A percentile compares a stretch with the other conserved stretches of the same genome.
Conservation (phyloP, 1,284 basidiomycete genomes). For the Blastosporella zonata region DNA sequence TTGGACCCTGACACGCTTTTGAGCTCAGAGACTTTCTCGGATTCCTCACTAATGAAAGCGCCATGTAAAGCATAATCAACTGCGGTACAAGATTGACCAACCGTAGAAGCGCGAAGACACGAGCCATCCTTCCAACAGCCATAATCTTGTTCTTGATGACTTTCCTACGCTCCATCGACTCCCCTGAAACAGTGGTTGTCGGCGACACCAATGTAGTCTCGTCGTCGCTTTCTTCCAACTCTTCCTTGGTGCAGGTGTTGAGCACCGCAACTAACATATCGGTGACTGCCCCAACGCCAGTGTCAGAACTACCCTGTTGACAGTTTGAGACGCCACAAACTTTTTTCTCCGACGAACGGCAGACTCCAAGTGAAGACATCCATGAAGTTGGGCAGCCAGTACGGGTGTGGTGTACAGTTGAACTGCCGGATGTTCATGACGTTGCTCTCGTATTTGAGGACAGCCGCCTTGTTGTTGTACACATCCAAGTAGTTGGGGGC, state of each 20-base stretch:
- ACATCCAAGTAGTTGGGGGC: constrained; percentile 96
- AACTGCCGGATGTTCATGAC: constrained; percentile 96
- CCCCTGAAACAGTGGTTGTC: constrained; percentile 40
- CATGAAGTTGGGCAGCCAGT: constrained; percentile 95
- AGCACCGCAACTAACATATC: constrained; percentile 96
- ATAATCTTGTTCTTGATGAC: constrained; percentile 98
- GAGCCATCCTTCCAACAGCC: constrained; percentile 94
- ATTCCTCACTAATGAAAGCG: constrained; percentile 78
- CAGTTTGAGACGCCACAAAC: constrained; percentile 43
- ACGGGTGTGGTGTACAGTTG: constrained; percentile 94
- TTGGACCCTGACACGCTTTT: constrained; percentile 83
- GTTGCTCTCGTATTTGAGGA: constrained; percentile 95
- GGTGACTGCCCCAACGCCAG: constrained; percentile 54
- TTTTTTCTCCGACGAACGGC: constrained; percentile 93
- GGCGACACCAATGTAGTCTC: constrained; percentile 39
- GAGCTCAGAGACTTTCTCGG: constrained; percentile 95
- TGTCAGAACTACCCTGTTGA: background rate
- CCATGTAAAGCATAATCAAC: background rate
- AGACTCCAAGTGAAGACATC: constrained; percentile 92
- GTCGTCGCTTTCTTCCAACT: constrained; percentile 84
- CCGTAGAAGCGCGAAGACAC: constrained; percentile 95
- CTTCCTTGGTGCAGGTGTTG: constrained; percentile 93
- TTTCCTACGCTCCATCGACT: constrained; percentile 73
- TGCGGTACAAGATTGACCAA: constrained; percentile 36
- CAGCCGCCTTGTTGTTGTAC: constrained; percentile 96